Evolutionary conservation across 192 early-diverging fungal genomes (phyloP).

Genomic region (Linnemannia hyalina): DNA sequence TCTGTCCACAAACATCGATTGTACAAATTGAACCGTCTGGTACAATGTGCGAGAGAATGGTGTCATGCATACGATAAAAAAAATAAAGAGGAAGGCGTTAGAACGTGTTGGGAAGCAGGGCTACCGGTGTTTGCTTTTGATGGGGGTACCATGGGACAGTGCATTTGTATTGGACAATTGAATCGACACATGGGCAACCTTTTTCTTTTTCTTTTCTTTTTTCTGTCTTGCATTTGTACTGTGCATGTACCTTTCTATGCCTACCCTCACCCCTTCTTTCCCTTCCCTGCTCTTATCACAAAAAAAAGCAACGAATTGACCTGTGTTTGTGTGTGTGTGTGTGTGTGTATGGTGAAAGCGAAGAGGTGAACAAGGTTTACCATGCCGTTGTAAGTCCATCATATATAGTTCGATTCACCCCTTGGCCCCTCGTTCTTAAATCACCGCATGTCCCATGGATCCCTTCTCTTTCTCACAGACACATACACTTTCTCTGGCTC

Average conservation of each 20-base stretch:
- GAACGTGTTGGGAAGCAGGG: neutral
- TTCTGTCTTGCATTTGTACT: neutral
- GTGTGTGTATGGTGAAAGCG: too few species aligned
- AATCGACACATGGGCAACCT: neutral
- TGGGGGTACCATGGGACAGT: neutral
- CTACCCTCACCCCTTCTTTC: neutral
- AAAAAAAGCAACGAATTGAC: neutral
- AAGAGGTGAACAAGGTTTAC: neutral
- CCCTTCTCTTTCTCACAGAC: neutral
- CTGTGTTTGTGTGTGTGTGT: neutral
- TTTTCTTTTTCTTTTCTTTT: neutral
- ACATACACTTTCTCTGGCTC: neutral
- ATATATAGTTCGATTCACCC: slow-evolving; percentile 8
- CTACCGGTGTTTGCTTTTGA: neutral
- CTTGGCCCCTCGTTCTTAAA: slow-evolving; percentile 6
- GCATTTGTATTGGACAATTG: neutral
- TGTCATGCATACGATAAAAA: neutral
- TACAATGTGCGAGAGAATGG: neutral
- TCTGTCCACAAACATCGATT: slow-evolving; percentile 91
- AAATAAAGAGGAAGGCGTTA: neutral
- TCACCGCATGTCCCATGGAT: neutral
- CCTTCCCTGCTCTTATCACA: neutral
- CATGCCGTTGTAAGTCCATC: neutral
- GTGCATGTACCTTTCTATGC: neutral
- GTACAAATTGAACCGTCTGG: slow-evolving; percentile 91